Evolutionary conservation across 495 filamentous ascomycete species (phyloP), one percentile per base, ranked within the genome.

Genomic region (Aspergillus bridgeri): DNA sequence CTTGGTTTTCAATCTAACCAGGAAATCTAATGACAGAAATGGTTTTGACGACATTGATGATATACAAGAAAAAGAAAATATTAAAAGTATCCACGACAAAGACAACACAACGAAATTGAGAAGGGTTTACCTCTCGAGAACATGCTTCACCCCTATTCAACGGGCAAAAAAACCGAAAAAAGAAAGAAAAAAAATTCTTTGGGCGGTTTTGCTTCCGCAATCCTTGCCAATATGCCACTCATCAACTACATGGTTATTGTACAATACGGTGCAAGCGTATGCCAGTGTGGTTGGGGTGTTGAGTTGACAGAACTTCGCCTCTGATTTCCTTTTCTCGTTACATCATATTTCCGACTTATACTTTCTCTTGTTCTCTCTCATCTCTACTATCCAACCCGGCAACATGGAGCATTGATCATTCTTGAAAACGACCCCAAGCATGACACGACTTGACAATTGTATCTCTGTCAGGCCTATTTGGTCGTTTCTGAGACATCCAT

Each of bases 1-100:
- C 27, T 62, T 60, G 56, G 42, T 53, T 44, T 53, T 22, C 45
- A 58, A 24, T 21, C 51, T 43, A 48, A 60, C 49, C 25, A 57
- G 54, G 53, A n/a, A 20, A 56, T 58, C 56, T 70, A 57, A 75
- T 65, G 69, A 76, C 72, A 66, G 71, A 66, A 65, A 73, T 65
- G 68, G 69, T 66, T 64, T 66, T 70, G 54, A 76, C 61, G 73
- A 76, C 61, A 66, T 65, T 75, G 66, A 76, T 52, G 73, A 76
- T 63, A 69, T 54, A 55, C 27, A 22, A 60, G 51, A 48, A 54
- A 51, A 56, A 38, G 18, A 20, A 48, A 13, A 48, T 1, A 45
- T 47, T 6, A 42, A 48, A 47, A 33, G 46, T 23, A 56, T 21
- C 33, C 23, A 38, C 33, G 33, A 13, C 33, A 42, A 56, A 44